These are phyloP conservation scores for Primulina huaijiensis DNA, from an alignment of 257 asterid species.

Conservation along the genomic window DNA sequence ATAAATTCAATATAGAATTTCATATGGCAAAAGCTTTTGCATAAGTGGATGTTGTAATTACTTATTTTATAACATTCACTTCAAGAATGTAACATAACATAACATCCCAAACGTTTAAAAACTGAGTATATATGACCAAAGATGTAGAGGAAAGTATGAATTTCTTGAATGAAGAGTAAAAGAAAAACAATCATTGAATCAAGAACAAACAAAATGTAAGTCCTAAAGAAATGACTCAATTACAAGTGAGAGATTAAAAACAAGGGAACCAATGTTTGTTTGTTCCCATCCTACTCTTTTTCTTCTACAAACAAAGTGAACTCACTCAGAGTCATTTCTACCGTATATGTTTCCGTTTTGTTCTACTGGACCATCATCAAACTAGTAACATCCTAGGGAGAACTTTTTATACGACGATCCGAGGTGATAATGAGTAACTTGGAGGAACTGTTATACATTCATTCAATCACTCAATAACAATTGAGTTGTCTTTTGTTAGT, in stretches of 20 bases:
- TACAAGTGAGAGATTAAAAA: neutral
- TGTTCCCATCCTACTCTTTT: neutral
- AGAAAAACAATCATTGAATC: neutral
- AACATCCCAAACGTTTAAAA: too few relatives aligned
- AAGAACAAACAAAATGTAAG: neutral
- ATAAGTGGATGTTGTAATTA: neutral
- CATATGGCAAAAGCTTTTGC: neutral
- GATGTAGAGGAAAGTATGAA: neutral
- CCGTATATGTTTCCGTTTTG: conserved; percentile 4
- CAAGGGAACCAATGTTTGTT: neutral
- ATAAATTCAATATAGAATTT: too few relatives aligned
- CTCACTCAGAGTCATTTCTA: neutral
- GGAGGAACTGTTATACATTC: conserved; percentile 29
- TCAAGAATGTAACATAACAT: too few relatives aligned
- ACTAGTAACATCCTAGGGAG: neutral
- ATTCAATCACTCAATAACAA: conserved; percentile 25
- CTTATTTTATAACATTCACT: too few relatives aligned
- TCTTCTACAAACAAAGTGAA: neutral
- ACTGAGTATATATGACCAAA: too few relatives aligned
- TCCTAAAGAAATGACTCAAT: neutral
- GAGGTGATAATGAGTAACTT: conserved; percentile 2
- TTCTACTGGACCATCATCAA: conserved; percentile 22
- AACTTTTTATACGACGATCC: neutral
- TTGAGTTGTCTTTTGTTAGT: conserved; percentile 3
- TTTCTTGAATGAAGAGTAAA: neutral